Evolutionary conservation across 148 eudicot species (phyloP).

Genomic region (Pharnaceum exiguum): DNA sequence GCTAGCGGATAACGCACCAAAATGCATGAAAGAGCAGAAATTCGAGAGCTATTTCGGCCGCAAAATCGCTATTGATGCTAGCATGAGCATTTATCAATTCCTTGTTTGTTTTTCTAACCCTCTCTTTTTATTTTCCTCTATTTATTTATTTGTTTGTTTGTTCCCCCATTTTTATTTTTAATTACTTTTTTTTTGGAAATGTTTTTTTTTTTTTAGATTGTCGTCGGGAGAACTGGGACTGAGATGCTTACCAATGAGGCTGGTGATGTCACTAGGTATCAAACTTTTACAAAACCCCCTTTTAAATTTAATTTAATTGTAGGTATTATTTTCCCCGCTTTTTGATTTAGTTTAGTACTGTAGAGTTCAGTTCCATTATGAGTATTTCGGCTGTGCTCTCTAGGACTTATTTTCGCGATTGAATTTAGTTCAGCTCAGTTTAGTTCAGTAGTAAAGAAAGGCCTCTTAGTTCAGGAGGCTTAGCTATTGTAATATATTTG

Average conservation of each 20-base stretch:
- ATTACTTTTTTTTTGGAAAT: neutral
- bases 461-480: too few relatives aligned
- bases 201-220: constrained; percentile 43
- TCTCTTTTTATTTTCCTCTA: neutral
- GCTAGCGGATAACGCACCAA: constrained; percentile 90
- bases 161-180: neutral
- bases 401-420: too few relatives aligned
- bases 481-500: too few relatives aligned
- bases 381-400: too few relatives aligned
- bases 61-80: constrained; percentile 89
- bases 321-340: too few relatives aligned
- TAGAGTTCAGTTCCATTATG: too few relatives aligned
- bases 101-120: constrained; percentile 37
- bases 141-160: neutral
- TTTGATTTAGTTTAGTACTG: too few relatives aligned
- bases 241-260: constrained; percentile 97
- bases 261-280: constrained; percentile 96
- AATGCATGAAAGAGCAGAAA: constrained; percentile 90
- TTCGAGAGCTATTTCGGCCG: constrained; percentile 93
- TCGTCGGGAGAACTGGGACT: constrained; percentile 84
- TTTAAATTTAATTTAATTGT: too few relatives aligned
- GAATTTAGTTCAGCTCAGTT: too few relatives aligned
- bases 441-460: too few relatives aligned
- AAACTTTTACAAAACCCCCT: neutral
- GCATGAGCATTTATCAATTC: constrained; percentile 99